Evolutionary conservation across 345 rosid genomes (phyloP), one percentile per base, ranked within the genome.

Genomic region (Eucalyptus melliodora): DNA sequence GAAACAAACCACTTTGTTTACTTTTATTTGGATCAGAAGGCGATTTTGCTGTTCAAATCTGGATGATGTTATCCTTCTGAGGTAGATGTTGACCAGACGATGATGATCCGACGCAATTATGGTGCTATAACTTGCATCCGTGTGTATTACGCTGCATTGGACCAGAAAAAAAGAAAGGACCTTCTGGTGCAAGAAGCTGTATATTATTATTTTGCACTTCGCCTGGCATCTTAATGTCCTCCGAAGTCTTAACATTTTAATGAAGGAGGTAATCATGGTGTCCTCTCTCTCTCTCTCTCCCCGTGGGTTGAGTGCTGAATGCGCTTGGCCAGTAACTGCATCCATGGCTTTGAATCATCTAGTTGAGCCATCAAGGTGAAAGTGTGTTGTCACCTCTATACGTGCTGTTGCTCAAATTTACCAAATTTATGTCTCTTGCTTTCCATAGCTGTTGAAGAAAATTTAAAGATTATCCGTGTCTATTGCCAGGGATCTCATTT

Each of bases 1-100:
- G 99, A 97, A 94, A 97, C 99, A 42, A 96, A 97, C 94, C 98
- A 95, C 95, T 97, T 97, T 87, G 96, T 97, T 50, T 97, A 97
- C 93, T 97, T 97, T 94, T 97, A 97, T 91, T 93, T 97, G 90
- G 99, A 97, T 88, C 97, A 97, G 92, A 97, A 95, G 91, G 99
- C 99, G 23, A 95, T 97, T 89, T 93, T 97, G 91, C 96, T 97
- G 90, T 97, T 97, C 98, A 97, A 97, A 93, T 97, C 99, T 1
- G 99, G 99, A 59, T 96, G 89, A 87, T 72, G 19, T 72, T 34
- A 72, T 34, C 82, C 45, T 72, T 72, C 26, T 9, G 82, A 19
- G 87, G 87, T 51, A 31, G 45, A 24, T 6, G 62, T 86, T 51
- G 30, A 86, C 19, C 83, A 77, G 83, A 37, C 3, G 16, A 37